phyloP scores from a whole-genome alignment of 495 filamentous ascomycete species.

The Xylaria curta region DNA sequence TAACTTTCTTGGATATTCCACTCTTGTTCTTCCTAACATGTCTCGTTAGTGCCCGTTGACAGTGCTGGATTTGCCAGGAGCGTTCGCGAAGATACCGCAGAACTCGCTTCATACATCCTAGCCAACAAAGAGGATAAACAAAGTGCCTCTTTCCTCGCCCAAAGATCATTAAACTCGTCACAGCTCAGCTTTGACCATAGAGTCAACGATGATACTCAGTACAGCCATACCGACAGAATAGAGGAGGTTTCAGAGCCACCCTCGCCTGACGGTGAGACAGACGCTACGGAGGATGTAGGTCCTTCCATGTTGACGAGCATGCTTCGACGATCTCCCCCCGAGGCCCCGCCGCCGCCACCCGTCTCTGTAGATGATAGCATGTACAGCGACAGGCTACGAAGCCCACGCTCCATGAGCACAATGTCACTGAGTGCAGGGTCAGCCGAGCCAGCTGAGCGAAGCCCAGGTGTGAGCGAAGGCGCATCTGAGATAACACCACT shows the following conservation, averaged over 20 bases:
- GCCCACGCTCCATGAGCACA: constrained; percentile 22
- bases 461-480: constrained; percentile 31
- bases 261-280: constrained; percentile 51
- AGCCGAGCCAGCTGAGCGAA: background rate
- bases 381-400: constrained; percentile 24
- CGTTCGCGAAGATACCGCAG: constrained; percentile 89
- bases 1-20: background rate
- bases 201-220: constrained; percentile 22
- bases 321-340: constrained; percentile 62
- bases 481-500: constrained; percentile 47
- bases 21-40: constrained; percentile 31
- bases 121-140: constrained; percentile 61
- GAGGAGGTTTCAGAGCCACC: constrained; percentile 67
- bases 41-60: constrained; percentile 57
- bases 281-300: constrained; percentile 44
- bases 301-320: constrained; percentile 69
- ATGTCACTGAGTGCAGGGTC: background rate
- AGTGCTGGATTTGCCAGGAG: constrained; percentile 73
- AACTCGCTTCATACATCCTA: constrained; percentile 86
- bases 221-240: constrained; percentile 50
- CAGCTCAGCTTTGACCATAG: constrained; percentile 36
- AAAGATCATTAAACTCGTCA: constrained; percentile 44
- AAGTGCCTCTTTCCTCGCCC: constrained; percentile 49
- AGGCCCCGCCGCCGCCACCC: constrained; percentile 30
- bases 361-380: background rate